Evolutionary conservation across 2,329 filamentous ascomycete species (phyloP).

Genomic region (Bipolaris victoriae): DNA sequence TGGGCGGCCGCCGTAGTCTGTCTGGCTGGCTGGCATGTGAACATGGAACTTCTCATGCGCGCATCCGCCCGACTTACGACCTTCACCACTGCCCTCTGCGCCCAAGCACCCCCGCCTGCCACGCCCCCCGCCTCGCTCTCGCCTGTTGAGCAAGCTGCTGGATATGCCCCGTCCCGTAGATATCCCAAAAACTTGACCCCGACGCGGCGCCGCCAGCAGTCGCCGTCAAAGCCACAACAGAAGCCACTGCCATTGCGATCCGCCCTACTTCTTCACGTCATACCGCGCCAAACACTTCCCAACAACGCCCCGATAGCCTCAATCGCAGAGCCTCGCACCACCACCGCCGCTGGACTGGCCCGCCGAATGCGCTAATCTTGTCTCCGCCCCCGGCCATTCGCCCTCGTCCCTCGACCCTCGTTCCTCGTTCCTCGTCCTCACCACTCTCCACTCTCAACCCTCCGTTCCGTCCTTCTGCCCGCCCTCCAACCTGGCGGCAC

Average conservation of each 20-base stretch:
- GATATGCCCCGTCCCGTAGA: conserved; percentile 7
- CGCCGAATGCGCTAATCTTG: not conserved
- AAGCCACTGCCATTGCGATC: conserved; percentile 4
- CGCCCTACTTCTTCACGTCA: conserved; percentile 17
- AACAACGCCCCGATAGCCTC: conserved; percentile 17
- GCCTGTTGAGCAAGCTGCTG: conserved; percentile 7
- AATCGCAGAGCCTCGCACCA: not conserved
- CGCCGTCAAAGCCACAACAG: not conserved
- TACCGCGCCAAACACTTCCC: conserved; percentile 21
- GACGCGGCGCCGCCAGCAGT: conserved; percentile 1
- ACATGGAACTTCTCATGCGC: conserved; percentile 12
- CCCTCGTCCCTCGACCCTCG: not conserved
- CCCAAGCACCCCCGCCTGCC: not conserved
- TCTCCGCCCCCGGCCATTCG: not conserved
- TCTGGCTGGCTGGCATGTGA: conserved; percentile 8
- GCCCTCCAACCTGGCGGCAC: conserved; percentile 32
- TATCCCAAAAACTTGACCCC: not conserved
- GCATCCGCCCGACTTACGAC: not conserved
- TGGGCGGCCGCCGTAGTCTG: not conserved
- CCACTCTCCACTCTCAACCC: not conserved
- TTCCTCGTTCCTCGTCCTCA: not conserved
- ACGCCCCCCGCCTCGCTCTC: conserved; percentile 13
- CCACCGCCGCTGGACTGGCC: not conserved
- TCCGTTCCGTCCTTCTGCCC: not conserved
- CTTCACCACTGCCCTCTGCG: not conserved